Evolutionary conservation across 257 asterid species (phyloP).

Genomic region (Nyctanthes arbortristis): DNA sequence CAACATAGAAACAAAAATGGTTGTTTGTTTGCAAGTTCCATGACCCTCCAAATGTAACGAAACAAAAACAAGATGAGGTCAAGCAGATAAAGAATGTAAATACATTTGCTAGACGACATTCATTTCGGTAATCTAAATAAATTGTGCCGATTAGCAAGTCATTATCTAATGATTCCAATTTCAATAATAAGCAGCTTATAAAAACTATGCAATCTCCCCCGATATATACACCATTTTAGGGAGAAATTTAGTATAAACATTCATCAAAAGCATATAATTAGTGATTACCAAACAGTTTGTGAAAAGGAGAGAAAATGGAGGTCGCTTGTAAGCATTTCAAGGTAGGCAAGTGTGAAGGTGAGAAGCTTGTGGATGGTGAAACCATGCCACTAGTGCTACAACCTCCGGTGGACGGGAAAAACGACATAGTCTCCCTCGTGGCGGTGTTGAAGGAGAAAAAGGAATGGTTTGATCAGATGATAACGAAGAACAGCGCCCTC

Average conservation of each 20-base stretch:
- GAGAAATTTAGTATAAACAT: slow-evolving; percentile 4
- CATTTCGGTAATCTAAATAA: neutral
- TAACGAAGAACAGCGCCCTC: slow-evolving; percentile 70
- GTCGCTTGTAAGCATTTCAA: slow-evolving; percentile 61
- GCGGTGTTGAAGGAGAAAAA: slow-evolving; percentile 45
- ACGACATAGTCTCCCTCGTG: slow-evolving; percentile 34
- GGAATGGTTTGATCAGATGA: slow-evolving; percentile 79
- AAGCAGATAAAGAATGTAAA: neutral
- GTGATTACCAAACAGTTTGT: no score
- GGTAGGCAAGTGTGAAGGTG: slow-evolving; percentile 88
- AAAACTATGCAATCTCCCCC: slow-evolving; percentile 3
- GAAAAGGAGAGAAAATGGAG: slow-evolving; percentile 43
- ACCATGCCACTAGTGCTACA: slow-evolving; percentile 68
- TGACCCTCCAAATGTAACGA: neutral
- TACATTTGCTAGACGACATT: slow-evolving; percentile 6
- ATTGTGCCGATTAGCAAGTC: slow-evolving; percentile 4
- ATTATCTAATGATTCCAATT: neutral
- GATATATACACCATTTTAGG: slow-evolving; percentile 1
- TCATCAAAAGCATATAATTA: neutral
- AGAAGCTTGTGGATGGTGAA: slow-evolving; percentile 68
- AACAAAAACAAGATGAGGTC: neutral
- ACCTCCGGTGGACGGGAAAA: slow-evolving; percentile 36
- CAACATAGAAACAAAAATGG: no score
- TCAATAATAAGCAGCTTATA: no score
- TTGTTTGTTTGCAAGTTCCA: neutral